Percentiles rank a stretch among this genome's conserved stretches.
Evolutionary conservation across 345 rosid genomes (phyloP).

Genomic region (Pelargonium nanum): DNA sequence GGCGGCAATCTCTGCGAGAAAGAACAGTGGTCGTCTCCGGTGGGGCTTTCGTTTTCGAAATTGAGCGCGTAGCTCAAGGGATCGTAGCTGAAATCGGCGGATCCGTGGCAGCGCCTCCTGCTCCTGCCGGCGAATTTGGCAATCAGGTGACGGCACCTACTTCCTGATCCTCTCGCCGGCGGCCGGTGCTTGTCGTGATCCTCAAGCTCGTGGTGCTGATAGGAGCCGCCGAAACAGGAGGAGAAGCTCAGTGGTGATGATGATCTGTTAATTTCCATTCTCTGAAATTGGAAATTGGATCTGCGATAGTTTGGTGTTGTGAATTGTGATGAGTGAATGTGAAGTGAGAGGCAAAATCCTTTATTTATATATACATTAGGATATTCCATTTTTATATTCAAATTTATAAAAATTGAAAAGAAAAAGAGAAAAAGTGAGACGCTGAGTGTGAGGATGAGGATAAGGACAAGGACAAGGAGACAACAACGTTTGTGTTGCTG

Average conservation of each 20-base stretch:
- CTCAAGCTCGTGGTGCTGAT: not conserved
- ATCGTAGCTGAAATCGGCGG: slow-evolving; percentile 56
- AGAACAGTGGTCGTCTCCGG: slow-evolving; percentile 15
- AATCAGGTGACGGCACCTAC: slow-evolving; percentile 29
- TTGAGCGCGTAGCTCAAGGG: slow-evolving; percentile 56
- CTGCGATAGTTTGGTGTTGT: too few species aligned
- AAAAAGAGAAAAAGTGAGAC: too few species aligned
- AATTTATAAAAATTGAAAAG: too few species aligned
- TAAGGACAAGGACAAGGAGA: too few species aligned
- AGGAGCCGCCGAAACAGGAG: not conserved
- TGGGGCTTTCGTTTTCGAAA: slow-evolving; percentile 42
- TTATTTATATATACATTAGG: too few species aligned
- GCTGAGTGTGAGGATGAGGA: too few species aligned
- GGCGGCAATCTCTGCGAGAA: slow-evolving; percentile 51
- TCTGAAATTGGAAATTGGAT: not conserved
- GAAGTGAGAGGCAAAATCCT: too few species aligned
- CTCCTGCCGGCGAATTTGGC: slow-evolving; percentile 17
- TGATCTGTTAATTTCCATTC: not conserved
- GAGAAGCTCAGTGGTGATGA: not conserved
- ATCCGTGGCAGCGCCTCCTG: slow-evolving; percentile 18
- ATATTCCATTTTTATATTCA: too few species aligned
- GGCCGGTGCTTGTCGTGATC: not conserved
- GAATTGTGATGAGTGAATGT: too few species aligned
- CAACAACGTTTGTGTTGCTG: too few species aligned
- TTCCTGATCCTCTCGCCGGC: slow-evolving; percentile 31